A percentile compares a stretch with the other conserved stretches of the same genome.
Evolutionary conservation across 179 eudicot genomes (phyloP).

Genomic region (Silene noctiflora): DNA sequence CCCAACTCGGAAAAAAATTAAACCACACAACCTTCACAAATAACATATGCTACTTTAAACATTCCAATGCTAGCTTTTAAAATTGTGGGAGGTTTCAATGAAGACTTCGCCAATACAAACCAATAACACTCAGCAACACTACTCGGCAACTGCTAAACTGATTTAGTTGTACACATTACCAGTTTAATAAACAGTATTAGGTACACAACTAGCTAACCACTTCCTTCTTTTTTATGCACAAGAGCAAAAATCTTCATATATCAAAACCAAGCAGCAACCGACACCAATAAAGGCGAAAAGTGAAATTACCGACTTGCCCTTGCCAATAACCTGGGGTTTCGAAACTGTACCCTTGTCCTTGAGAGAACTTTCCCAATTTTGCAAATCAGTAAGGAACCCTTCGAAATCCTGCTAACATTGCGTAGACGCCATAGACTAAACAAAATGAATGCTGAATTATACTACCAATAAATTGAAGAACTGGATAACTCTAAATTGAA

Average conservation of each 20-base stretch:
- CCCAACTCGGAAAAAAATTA: too few species aligned
- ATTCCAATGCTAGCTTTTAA: too few species aligned
- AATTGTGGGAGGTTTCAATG: too few species aligned
- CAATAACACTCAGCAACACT: too few species aligned
- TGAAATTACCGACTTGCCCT: conserved; percentile 53
- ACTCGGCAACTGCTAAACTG: too few species aligned
- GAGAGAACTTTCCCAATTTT: conserved; percentile 70
- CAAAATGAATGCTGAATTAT: too few species aligned
- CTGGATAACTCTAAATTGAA: too few species aligned
- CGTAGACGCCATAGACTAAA: neutral
- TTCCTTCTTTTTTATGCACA: neutral
- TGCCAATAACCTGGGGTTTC: conserved; percentile 35
- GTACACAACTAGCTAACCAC: neutral
- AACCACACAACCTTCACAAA: too few species aligned
- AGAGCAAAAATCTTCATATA: neutral
- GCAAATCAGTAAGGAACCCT: conserved; percentile 76
- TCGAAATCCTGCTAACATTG: conserved; percentile 52
- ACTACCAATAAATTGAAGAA: too few species aligned
- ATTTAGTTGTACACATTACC: too few species aligned
- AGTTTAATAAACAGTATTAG: neutral
- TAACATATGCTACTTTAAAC: too few species aligned
- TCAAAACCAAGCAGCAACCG: neutral
- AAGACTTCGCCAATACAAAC: too few species aligned
- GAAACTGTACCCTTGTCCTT: conserved; percentile 62
- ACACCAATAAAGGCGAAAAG: neutral